Evolutionary conservation across 23 red algal species (phyloP), one percentile per base, ranked within the genome.

Genomic region (Gracilaria gracilis): DNA sequence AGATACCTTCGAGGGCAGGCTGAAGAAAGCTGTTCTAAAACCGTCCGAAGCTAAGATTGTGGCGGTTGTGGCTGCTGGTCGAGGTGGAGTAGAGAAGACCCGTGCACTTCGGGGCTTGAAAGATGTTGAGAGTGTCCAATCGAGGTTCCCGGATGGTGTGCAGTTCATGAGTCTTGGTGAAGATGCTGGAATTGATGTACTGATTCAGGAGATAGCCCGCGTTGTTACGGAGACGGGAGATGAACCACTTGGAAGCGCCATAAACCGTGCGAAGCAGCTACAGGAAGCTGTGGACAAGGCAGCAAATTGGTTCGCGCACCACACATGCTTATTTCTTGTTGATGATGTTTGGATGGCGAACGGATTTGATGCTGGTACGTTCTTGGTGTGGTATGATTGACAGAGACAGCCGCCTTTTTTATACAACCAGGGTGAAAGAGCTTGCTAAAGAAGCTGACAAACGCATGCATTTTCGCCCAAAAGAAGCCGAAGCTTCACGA

Each of bases 311-410:
- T 46, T 31, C 9, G 61, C 13, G 13, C 5, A 67, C 13, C 61
- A 9, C 32, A 67, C 4, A 28, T 67, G 61, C 13, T 13, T 67
- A 13, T 67, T 67, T n/a, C 9, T 67, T 4, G 25, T 67, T 34
- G 61, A 67, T 67, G 61, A 67, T 67, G 61, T 67, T 4, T 67
- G 61, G 61, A 67, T 6, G 61, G 27, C 27, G 27, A 67, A 67
- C 11, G 42, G 42, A 7, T 46, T 46, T 11, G 42, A 46, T 46
- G 4, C 11, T 11, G 42, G 11, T 46, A 11, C 11, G 5, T 46
- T 46, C 11, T 46, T 7, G 5, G 4, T 46, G 42, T 11, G 42
- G 11, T 4, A 46, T 46, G 42, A 11, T 46, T 46, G 11, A 46
- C 42, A 11, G 11, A 7, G 5, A 11, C 42, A 46, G 42, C 11